A percentile compares a stretch with the other conserved stretches of the same genome.
Evolutionary conservation across 352 stramenopile species (phyloP).

Genomic region (Elongisporangium prolatum): DNA sequence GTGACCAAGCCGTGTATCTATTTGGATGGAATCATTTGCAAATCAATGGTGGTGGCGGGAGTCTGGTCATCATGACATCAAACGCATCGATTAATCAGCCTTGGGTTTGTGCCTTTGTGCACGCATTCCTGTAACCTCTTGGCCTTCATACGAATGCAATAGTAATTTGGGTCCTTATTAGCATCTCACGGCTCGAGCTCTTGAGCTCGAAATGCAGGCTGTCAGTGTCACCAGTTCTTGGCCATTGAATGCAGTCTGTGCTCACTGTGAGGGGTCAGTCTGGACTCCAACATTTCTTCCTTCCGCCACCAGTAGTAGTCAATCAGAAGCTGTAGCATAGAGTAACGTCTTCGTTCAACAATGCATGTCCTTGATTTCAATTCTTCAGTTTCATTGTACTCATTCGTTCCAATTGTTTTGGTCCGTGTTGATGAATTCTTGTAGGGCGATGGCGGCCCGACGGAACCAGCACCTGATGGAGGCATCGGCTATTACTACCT

Average conservation of each 20-base stretch:
- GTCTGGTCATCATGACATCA: constrained; percentile 3
- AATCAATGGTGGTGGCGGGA: constrained; percentile 2
- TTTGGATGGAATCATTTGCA: not conserved
- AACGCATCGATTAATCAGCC: constrained; percentile 89
- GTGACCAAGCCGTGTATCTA: not conserved
- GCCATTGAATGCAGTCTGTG: constrained; percentile 47
- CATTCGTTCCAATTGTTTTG: not conserved
- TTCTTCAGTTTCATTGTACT: not conserved
- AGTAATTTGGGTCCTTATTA: constrained; percentile 86
- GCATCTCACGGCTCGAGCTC: constrained; percentile 35
- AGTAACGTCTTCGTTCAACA: not conserved
- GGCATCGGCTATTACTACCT: constrained; percentile 86
- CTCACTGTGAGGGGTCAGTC: constrained; percentile 81
- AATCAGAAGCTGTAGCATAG: not conserved
- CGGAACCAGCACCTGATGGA: constrained; percentile 60
- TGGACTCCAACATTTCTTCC: constrained; percentile 71
- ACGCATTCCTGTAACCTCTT: constrained; percentile 56
- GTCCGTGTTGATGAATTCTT: constrained; percentile 1
- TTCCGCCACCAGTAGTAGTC: not conserved
- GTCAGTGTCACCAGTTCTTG: constrained; percentile 80
- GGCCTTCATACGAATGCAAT: constrained; percentile 88
- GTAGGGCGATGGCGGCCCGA: constrained; percentile 75
- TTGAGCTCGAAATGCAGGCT: constrained; percentile 31
- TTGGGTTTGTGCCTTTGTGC: constrained; percentile 11
- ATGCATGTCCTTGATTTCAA: not conserved